A percentile compares a stretch with the other conserved stretches of the same genome.
Evolutionary conservation across 2,329 filamentous ascomycete species (phyloP).

Genomic region (Tolypocladium tropicale): DNA sequence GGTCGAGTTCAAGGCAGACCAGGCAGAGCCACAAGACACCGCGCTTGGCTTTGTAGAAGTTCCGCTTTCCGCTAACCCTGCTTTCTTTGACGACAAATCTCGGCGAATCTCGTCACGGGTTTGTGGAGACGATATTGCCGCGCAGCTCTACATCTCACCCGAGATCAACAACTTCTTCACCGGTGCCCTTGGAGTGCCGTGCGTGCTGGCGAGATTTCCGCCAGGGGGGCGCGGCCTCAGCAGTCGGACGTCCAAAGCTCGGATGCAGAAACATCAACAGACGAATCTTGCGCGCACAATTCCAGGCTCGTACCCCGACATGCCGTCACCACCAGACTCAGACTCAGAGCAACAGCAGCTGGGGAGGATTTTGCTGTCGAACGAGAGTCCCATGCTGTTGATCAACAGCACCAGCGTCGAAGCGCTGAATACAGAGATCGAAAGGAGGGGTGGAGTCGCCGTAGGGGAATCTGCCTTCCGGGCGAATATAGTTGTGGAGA

Average conservation of each 20-base stretch:
- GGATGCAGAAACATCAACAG: conserved; percentile 49
- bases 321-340: conserved; percentile 47
- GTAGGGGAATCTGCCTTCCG: conserved; percentile 71
- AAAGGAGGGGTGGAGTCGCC: conserved; percentile 46
- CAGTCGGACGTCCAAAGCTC: conserved; percentile 61
- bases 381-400: conserved; percentile 86
- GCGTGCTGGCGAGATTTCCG: conserved; percentile 75
- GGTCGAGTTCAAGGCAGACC: conserved; percentile 41
- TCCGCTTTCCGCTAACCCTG: conserved; percentile 60
- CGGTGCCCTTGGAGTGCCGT: conserved; percentile 62
- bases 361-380: conserved; percentile 66
- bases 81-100: conserved; percentile 34
- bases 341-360: conserved; percentile 32
- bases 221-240: conserved; percentile 48
- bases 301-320: conserved; percentile 43
- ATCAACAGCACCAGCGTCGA: conserved; percentile 74
- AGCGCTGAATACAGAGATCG: conserved; percentile 64
- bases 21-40: conserved; percentile 16
- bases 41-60: conserved; percentile 28
- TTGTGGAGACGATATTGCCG: conserved; percentile 69
- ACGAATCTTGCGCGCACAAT: conserved; percentile 18
- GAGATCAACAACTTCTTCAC: conserved; percentile 71
- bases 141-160: conserved; percentile 58
- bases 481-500: conserved; percentile 68
- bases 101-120: conserved; percentile 52